A percentile compares a stretch with the other conserved stretches of the same genome.
Evolutionary conservation across 768 basidiomycete genomes (phyloP).

Genomic region (Punctularia strigosozonata): DNA sequence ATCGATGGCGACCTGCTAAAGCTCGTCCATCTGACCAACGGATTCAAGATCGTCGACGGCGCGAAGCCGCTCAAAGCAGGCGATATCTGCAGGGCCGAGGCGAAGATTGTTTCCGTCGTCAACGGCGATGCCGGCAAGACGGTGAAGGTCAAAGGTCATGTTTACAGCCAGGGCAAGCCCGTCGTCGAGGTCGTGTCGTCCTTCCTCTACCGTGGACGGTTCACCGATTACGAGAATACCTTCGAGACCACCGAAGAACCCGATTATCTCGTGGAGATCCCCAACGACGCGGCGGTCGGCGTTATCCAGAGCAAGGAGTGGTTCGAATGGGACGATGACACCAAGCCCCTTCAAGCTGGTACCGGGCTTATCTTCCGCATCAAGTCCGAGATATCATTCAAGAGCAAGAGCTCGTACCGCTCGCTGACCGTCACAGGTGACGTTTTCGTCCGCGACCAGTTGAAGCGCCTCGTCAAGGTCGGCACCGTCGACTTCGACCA

Average conservation of each 20-base stretch:
- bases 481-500: conserved; percentile 79
- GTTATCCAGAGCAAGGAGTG: conserved; percentile 94
- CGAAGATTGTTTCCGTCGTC: conserved; percentile 77
- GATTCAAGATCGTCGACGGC: conserved; percentile 81
- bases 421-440: conserved; percentile 75
- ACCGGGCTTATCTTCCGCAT: conserved; percentile 84
- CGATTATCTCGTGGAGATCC: conserved; percentile 71
- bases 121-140: conserved; percentile 90
- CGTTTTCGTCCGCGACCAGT: conserved; percentile 78
- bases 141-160: conserved; percentile 80
- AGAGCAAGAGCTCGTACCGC: conserved; percentile 78
- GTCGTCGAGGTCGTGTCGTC: conserved; percentile 91
- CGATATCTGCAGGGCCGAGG: conserved; percentile 84
- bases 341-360: conserved; percentile 65
- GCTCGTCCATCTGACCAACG: conserved; percentile 94
- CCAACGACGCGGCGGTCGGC: conserved; percentile 71
- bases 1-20: conserved; percentile 94
- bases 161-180: conserved; percentile 63
- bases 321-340: conserved; percentile 91
- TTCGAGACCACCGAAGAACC: conserved; percentile 89
- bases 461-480: conserved; percentile 82
- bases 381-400: conserved; percentile 80
- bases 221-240: conserved; percentile 89
- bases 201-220: conserved; percentile 94
- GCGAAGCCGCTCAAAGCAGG: conserved; percentile 69